Conservation (phyloP, 805 yeast species). For the Saccharomyces paradoxus region DNA sequence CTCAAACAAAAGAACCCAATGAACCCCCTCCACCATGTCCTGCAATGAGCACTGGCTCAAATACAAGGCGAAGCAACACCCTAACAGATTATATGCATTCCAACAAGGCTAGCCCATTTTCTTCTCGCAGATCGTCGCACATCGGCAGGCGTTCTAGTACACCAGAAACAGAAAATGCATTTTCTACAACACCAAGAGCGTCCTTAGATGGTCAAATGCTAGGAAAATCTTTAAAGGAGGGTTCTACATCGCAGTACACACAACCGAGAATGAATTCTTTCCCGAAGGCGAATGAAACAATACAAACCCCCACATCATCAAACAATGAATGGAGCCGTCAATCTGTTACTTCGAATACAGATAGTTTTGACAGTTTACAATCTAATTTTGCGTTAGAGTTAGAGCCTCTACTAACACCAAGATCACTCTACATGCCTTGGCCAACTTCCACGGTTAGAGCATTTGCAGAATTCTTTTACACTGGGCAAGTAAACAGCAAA, state of each 20-base stretch:
- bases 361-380: constrained; percentile 12
- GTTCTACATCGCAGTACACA: neutral
- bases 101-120: constrained; percentile 20
- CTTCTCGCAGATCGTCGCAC: constrained; percentile 22
- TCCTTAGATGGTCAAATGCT: constrained; percentile 14
- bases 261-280: neutral
- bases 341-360: constrained; percentile 6
- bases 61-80: constrained; percentile 8
- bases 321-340: constrained; percentile 3
- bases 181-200: constrained; percentile 1
- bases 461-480: constrained; percentile 62
- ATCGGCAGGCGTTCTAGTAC: constrained; percentile 8
- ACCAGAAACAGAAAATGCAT: constrained; percentile 11
- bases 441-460: constrained; percentile 53
- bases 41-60: constrained; percentile 2
- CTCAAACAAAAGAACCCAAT: constrained; percentile 47
- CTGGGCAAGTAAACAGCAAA: constrained; percentile 70
- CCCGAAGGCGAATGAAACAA: neutral
- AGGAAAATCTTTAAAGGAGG: constrained; percentile 1
- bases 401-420: constrained; percentile 59
- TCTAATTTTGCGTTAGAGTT: constrained; percentile 23
- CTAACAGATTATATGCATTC: constrained; percentile 11
- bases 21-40: constrained; percentile 39
- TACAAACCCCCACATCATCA: neutral
- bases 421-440: constrained; percentile 63